Conservation (phyloP, 208 protist genomes). For the Balamuthia mandrillaris region DNA sequence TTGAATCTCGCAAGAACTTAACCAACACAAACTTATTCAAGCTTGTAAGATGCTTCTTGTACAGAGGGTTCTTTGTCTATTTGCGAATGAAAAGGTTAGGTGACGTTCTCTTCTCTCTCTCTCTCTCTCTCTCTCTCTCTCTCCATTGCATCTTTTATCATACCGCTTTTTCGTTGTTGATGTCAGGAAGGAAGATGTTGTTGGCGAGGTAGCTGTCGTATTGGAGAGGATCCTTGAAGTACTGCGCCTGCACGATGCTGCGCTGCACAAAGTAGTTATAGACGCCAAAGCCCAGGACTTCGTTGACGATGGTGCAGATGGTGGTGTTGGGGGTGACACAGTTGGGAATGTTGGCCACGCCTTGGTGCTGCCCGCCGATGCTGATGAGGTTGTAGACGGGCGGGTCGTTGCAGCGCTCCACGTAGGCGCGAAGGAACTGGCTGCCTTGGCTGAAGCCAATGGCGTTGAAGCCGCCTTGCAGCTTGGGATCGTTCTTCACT, state of each 20-base stretch:
- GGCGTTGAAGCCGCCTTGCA: constrained; percentile 58
- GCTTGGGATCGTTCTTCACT: constrained; percentile 46
- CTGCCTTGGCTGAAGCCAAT: constrained; percentile 54
- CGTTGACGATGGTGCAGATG: constrained; percentile 38
- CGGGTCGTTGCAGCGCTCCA: constrained; percentile 53
- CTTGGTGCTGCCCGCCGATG: constrained; percentile 64
- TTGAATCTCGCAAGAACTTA: constrained; percentile 37
- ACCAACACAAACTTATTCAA: constrained; percentile 56
- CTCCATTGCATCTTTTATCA: not conserved
- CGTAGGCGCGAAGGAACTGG: constrained; percentile 45
- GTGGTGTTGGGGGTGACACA: constrained; percentile 12
- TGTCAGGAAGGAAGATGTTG: constrained; percentile 59
- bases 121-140: no score
- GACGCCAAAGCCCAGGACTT: constrained; percentile 28
- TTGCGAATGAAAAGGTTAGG: no score
- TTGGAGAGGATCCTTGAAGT: constrained; percentile 57
- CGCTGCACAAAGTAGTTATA: constrained; percentile 7
- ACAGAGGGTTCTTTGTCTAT: constrained; percentile 47
- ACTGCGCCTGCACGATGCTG: constrained; percentile 43
- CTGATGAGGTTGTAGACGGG: constrained; percentile 51
- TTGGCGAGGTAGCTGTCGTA: constrained; percentile 38
- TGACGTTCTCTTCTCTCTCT: no score
- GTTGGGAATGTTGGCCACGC: constrained; percentile 44
- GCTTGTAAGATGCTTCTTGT: constrained; percentile 43
- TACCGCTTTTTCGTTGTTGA: constrained; percentile 72